phyloP scores from a whole-genome alignment of 306 rosid genomes.

The Erythrophleum fordii region DNA sequence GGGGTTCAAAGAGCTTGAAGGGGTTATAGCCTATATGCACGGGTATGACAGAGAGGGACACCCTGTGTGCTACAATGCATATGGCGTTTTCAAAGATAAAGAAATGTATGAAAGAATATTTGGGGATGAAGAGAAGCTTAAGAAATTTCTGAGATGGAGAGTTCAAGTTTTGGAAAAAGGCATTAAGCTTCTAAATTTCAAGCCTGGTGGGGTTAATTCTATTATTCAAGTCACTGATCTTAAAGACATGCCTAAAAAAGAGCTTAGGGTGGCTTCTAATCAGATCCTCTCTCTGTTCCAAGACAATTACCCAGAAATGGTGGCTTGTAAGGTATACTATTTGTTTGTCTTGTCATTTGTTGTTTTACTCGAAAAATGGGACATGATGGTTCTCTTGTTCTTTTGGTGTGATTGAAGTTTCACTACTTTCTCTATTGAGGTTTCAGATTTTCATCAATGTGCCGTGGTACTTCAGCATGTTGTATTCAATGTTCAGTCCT shows the following conservation, averaged over 20 bases:
- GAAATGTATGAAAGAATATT: constrained; percentile 86
- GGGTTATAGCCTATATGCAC: constrained; percentile 89
- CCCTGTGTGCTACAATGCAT: constrained; percentile 94
- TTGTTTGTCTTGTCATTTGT: background rate
- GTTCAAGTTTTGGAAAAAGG: constrained; percentile 93
- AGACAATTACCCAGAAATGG: constrained; percentile 97
- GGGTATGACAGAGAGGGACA: constrained; percentile 81
- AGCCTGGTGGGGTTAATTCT: constrained; percentile 89
- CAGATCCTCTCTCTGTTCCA: constrained; percentile 91
- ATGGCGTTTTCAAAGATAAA: constrained; percentile 76
- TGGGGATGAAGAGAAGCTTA: constrained; percentile 89
- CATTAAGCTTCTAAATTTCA: constrained; percentile 74
- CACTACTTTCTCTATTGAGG: background rate
- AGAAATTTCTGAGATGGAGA: constrained; percentile 90
- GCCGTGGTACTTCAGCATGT: constrained; percentile 94
- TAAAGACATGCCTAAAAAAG: constrained; percentile 95
- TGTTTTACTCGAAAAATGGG: constrained; percentile 24
- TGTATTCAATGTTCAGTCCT: constrained; percentile 93
- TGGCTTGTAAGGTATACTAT: constrained; percentile 75
- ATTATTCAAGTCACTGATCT: constrained; percentile 95
- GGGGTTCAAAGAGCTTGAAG: constrained; percentile 93
- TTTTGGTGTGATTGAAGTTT: constrained; percentile 8
- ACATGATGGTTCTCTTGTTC: background rate
- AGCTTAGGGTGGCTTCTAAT: constrained; percentile 90
- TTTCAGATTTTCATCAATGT: constrained; percentile 92